Evolutionary conservation across 352 stramenopile species (phyloP).

Genomic region (Elongisporangium undulatum): DNA sequence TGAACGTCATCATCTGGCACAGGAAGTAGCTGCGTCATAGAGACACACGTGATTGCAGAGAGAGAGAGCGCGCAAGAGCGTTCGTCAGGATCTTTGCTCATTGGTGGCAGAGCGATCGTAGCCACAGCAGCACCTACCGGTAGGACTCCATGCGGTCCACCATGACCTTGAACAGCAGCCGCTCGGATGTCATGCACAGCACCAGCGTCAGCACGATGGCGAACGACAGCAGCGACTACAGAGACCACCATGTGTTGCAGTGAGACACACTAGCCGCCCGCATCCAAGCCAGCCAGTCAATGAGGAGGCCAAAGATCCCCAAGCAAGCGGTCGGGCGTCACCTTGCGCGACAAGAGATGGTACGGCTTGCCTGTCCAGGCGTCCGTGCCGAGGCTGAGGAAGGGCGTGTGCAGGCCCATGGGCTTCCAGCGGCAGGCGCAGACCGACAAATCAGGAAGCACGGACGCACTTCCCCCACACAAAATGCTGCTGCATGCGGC

Average conservation of each 20-base stretch:
- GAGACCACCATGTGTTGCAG: not conserved
- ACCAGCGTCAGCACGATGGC: slow-evolving; percentile 66
- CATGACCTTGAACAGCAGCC: slow-evolving; percentile 88
- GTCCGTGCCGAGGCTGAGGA: slow-evolving; percentile 82
- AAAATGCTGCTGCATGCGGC: not conserved
- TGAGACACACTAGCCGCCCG: not conserved
- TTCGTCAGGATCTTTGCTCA: not conserved
- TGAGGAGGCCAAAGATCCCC: slow-evolving; percentile 1
- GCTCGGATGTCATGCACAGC: slow-evolving; percentile 75
- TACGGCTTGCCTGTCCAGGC: slow-evolving; percentile 83
- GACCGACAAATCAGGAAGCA: not conserved
- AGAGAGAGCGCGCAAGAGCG: no score
- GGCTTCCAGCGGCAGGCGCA: not conserved
- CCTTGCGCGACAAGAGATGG: slow-evolving; percentile 79
- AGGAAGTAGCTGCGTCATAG: slow-evolving; percentile 67
- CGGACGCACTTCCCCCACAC: not conserved
- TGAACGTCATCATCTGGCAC: slow-evolving; percentile 82
- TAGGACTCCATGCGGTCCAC: slow-evolving; percentile 89
- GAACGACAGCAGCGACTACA: slow-evolving; percentile 73
- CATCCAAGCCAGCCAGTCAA: no score
- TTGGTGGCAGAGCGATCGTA: not conserved
- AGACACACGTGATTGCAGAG: not conserved
- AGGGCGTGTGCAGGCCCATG: slow-evolving; percentile 72
- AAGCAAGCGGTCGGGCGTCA: slow-evolving; percentile 12
- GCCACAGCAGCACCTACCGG: slow-evolving; percentile 27